Conservation (phyloP, 306 rosid species). For the Bauhinia variegata region DNA sequence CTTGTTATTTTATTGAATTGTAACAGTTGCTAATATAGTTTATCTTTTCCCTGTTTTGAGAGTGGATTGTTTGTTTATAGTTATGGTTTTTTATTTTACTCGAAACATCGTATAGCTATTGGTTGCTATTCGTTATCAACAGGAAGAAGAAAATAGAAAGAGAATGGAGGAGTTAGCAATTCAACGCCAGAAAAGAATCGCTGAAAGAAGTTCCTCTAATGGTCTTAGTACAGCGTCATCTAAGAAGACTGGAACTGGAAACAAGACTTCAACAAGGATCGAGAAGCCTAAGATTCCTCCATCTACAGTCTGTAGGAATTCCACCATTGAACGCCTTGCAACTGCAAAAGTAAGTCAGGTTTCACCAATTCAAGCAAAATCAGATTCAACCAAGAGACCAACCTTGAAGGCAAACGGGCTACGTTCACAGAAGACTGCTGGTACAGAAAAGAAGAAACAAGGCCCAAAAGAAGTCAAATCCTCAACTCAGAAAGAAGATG, state of each 20-base stretch:
- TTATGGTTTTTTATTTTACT: not conserved
- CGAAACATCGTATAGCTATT: not conserved
- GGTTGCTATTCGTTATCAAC: slow-evolving; percentile 8
- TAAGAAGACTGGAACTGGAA: slow-evolving; percentile 50
- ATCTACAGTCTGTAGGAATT: slow-evolving; percentile 62
- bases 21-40: slow-evolving; percentile 1
- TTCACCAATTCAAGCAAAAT: slow-evolving; percentile 43
- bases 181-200: slow-evolving; percentile 90
- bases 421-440: slow-evolving; percentile 47
- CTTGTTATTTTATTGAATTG: slow-evolving; percentile 7
- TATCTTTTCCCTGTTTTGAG: not conserved
- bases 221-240: slow-evolving; percentile 36
- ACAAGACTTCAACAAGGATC: slow-evolving; percentile 48
- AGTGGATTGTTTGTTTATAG: not conserved
- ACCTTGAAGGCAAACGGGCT: slow-evolving; percentile 49
- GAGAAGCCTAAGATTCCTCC: slow-evolving; percentile 57
- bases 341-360: slow-evolving; percentile 59
- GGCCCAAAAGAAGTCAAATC: slow-evolving; percentile 59
- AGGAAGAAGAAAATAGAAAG: slow-evolving; percentile 92
- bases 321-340: slow-evolving; percentile 89
- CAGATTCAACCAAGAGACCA: slow-evolving; percentile 59
- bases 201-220: slow-evolving; percentile 72
- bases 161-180: slow-evolving; percentile 65
- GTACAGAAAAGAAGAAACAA: slow-evolving; percentile 59
- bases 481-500: slow-evolving; percentile 42